Base-by-base conservation (phyloP, 1,284 basidiomycete species). In the Ceratobasidium sp. region DNA sequence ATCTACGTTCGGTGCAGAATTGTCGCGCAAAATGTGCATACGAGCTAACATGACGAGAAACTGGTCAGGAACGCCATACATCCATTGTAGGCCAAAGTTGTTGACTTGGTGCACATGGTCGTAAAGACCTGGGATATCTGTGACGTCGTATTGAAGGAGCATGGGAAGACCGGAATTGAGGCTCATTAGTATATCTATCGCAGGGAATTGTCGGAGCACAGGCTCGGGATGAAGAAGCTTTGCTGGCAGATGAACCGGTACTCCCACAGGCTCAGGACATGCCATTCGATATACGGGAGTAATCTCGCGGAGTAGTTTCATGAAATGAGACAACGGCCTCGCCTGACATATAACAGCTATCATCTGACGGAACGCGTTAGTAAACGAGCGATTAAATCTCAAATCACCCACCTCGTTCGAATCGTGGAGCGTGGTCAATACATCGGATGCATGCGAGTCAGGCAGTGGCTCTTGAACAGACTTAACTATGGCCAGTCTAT, bases 51-150 rank as follows among this genome's bases (percentile, higher is more conserved):
- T 42, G 13, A 72, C 12, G n/a, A 60, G 53, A 20, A 72, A 60
- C 6, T 23, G 53, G 23, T 72, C 70, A 26, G 70, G 70, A 23
- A 72, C 46, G 33, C 70, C 70, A 28, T 72, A 26, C 56, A 72
- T 46, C 70, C 70, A 72, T 5, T 42, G 33, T 12, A 72, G 39
- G 7, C 70, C 70, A 39, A 40, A 28, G 6, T 39, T 42, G 15
- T 72, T 23, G 28, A 26, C 3, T 9, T 40, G 23, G 9, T 60
- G 13, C 6, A 46, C 9, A 12, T 20, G 53, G 7, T 72, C 55
- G 20, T 20, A 61, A 12, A 46, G n/a, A 18, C 46, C 55, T 7
- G 40, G n/a, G n/a, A 39, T 18, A n/a, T 44, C 23, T 20, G 53
- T 20, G 13, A 42, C 40, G 13, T 72, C 70, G 56, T 72, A 72